Conservation (phyloP, 306 rosid species). For the Alnus rubra region DNA sequence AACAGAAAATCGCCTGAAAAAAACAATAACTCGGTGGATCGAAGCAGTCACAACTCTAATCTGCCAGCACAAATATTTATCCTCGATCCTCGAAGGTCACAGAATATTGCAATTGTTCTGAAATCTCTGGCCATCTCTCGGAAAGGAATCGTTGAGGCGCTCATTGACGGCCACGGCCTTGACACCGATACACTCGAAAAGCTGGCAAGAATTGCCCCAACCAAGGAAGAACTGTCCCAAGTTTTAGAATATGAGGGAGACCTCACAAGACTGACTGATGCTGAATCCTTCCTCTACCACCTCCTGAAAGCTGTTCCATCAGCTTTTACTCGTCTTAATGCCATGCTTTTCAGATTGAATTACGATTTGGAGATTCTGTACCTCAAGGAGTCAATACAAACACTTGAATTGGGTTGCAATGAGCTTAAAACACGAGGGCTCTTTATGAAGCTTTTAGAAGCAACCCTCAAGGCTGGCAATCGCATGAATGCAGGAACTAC, state of each 20-base stretch:
- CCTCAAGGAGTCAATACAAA: constrained; percentile 59
- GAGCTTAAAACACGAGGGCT: constrained; percentile 79
- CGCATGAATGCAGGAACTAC: constrained; percentile 94
- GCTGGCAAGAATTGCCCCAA: constrained; percentile 68
- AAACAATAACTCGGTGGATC: constrained; percentile 26
- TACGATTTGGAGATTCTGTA: constrained; percentile 55
- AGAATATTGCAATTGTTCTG: constrained; percentile 80
- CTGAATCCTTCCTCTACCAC: constrained; percentile 76
- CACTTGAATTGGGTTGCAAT: constrained; percentile 73
- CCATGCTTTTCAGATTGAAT: constrained; percentile 70
- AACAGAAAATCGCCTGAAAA: constrained; percentile 47
- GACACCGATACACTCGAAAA: constrained; percentile 69
- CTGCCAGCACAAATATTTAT: constrained; percentile 42
- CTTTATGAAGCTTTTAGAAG: constrained; percentile 86
- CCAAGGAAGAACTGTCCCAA: constrained; percentile 66
- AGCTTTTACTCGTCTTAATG: constrained; percentile 70
- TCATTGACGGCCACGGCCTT: constrained; percentile 74
- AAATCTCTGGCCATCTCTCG: constrained; percentile 65
- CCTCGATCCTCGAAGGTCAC: constrained; percentile 76
- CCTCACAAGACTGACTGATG: constrained; percentile 63
- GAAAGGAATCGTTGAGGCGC: constrained; percentile 59
- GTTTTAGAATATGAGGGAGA: constrained; percentile 66
- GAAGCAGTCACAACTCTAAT: constrained; percentile 27
- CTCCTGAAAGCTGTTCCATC: constrained; percentile 77
- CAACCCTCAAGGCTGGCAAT: constrained; percentile 91